Evolutionary conservation across 208 protist species (phyloP), one percentile per base, ranked within the genome.

Genomic region (Novymonas esmeraldas): DNA sequence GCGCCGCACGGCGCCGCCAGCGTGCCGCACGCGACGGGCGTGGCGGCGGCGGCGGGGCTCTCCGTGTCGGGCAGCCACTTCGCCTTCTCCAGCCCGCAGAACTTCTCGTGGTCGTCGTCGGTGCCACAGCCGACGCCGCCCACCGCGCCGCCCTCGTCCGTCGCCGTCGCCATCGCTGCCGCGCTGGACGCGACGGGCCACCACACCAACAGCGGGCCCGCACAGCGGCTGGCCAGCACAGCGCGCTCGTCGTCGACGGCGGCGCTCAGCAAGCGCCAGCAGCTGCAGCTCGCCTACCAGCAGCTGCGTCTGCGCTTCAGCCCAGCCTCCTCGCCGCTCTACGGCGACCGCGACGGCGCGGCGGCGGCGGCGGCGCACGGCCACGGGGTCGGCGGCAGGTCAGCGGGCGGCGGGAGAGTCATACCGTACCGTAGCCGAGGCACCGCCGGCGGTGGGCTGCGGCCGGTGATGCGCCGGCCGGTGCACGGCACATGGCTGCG

Each of bases 251-350:
- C n/a, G 20, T 24, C 31, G 54, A 13, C 36, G 41, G 14, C 18
- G 56, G 11, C 56, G 54, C 61, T 64, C 14, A 22, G 13, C 26
- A 10, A 24, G 26, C 24, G 26, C n/a, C 70, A 64, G 36, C 54
- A 60, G 34, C 29, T 44, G 28, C 48, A 65, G 62, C 36, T 65
- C 14, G 22, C 60, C 24, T 65, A 61, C 18, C 70, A 60, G 20
- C 61, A 64, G 54, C 38, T 70, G 29, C 55, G 56, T 13, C 18
- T 76, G 18, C 58, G 51, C 14, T 11, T 64, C 41, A 1, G 24
- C 14, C 44, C 39, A 20, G 26, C 46, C 28, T 44, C 13, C 20
- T 46, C 34, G 36, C 33, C 34, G 7, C 31, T 64, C 28, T 31
- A 44, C 20, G 34, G 24, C 18, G 24, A 26, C 24, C 18, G 24